Percentiles rank a stretch among this genome's conserved stretches.
phyloP scores from a whole-genome alignment of 2,329 filamentous ascomycete species.

The Stagonosporopsis tanaceti region DNA sequence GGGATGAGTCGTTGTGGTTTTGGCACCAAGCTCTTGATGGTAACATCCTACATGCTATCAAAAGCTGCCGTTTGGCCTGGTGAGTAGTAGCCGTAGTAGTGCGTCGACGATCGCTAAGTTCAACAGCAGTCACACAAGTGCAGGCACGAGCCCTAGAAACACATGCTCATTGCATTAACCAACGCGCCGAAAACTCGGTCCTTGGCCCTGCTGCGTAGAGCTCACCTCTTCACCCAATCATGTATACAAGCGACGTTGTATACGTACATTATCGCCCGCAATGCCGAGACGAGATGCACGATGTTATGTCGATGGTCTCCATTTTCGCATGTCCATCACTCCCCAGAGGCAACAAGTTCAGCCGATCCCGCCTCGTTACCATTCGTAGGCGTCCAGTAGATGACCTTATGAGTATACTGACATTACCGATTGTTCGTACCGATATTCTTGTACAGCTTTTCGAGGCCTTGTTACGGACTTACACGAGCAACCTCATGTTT shows the following conservation, averaged over 20 bases:
- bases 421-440: background rate
- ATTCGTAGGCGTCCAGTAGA: background rate
- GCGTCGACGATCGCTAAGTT: conserved; percentile 3
- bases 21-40: conserved; percentile 81
- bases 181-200: conserved; percentile 62
- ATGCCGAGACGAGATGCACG: conserved; percentile 5
- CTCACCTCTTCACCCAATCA: conserved; percentile 3
- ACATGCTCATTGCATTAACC: conserved; percentile 69
- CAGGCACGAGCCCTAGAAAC: conserved; percentile 72
- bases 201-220: conserved; percentile 38
- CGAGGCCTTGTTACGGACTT: background rate
- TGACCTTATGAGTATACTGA: background rate
- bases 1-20: conserved; percentile 72
- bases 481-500: background rate
- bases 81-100: conserved; percentile 56
- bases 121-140: conserved; percentile 68
- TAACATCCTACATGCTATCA: conserved; percentile 86
- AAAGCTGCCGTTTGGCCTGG: conserved; percentile 93
- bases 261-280: background rate
- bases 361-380: background rate
- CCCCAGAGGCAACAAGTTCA: too few relatives aligned
- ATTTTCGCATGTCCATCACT: background rate
- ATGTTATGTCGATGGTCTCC: background rate
- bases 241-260: background rate
- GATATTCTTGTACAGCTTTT: conserved; percentile 11